Base-by-base conservation (phyloP, 2,329 filamentous ascomycete genomes). In the Chalara sp. region DNA sequence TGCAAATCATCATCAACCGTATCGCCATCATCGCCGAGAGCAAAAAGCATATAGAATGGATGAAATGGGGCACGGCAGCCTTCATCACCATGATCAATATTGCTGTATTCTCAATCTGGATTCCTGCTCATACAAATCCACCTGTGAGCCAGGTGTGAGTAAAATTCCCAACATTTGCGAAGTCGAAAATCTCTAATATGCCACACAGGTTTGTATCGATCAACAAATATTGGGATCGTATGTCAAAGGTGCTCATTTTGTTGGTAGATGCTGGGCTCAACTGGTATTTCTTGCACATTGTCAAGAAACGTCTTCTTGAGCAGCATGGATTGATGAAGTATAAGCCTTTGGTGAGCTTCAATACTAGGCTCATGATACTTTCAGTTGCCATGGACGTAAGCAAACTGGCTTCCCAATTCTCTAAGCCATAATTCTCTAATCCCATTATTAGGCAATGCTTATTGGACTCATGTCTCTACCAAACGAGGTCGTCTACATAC, bases 1-100 rank as follows among this genome's bases (percentile, higher is more conserved):
- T 78, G 67, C 74, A 78, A 56, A 77, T 78, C 46, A 76, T 78
- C 56, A 71, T 77, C 60, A 78, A 78, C 56, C 70, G 76, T 44
- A 73, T 77, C 32, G 68, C 71, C 1, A 68, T 78, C 40, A 71
- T 78, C 30, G 67, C 70, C 10, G 45, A 52, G 39, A 28, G 52
- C 40, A 47, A 32, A n/a, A n/a, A 32, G 13, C 31, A 48, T 13
- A 46, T 49, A 28, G n/a, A 31, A 5, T 48, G 43, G 28, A 12
- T 56, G 47, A 8, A 52, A 47, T 46, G 51, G 1, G 53, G 53
- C 12, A 52, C 50, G 12, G 51, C 51, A 6, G 43, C 60, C 0
- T 12, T 72, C 4, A 75, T 79, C 47, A 72, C 69, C 1, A 30
- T 64, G 28, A 72, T 79, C 54, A 78, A 79, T 48, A 68, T 79